Conservation (phyloP, 371 early-diverging fungal genomes). For the Mucor mucedo region DNA sequence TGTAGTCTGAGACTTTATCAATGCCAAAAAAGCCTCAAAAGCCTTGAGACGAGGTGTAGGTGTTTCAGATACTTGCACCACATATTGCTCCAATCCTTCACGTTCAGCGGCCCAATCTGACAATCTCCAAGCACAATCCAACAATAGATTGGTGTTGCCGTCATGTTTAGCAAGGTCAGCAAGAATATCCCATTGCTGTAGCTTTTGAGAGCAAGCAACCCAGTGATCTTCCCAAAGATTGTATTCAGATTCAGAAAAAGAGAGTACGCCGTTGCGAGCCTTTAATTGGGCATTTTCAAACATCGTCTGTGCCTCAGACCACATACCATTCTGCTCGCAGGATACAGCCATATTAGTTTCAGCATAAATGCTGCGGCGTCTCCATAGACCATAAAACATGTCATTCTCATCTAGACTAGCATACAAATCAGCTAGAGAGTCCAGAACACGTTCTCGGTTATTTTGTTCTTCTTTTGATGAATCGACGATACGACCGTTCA, state of each 20-base stretch:
- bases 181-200: slow-evolving; percentile 99
- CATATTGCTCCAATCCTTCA: slow-evolving; percentile 68
- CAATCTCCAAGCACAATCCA: slow-evolving; percentile 93
- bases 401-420: slow-evolving; percentile 81
- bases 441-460: slow-evolving; percentile 84
- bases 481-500: slow-evolving; percentile 50
- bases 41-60: slow-evolving; percentile 79
- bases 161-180: slow-evolving; percentile 93
- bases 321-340: slow-evolving; percentile 93
- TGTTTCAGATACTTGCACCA: slow-evolving; percentile 63
- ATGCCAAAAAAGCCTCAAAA: slow-evolving; percentile 86
- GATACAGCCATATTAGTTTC: slow-evolving; percentile 97
- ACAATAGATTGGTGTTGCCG: slow-evolving; percentile 77
- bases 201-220: slow-evolving; percentile 86
- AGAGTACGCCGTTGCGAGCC: slow-evolving; percentile 85
- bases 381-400: slow-evolving; percentile 93
- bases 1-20: slow-evolving; percentile 74
- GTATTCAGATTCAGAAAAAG: slow-evolving; percentile 96
- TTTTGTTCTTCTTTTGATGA: slow-evolving; percentile 77
- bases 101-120: slow-evolving; percentile 89
- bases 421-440: slow-evolving; percentile 89
- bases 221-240: slow-evolving; percentile 98
- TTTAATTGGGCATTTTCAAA: slow-evolving; percentile 95
- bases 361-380: slow-evolving; percentile 87
- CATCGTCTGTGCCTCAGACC: slow-evolving; percentile 90